Evolutionary conservation across 176 grass and related monocot species (phyloP), one percentile per base, ranked within the genome.

Genomic region (Lolium rigidum): DNA sequence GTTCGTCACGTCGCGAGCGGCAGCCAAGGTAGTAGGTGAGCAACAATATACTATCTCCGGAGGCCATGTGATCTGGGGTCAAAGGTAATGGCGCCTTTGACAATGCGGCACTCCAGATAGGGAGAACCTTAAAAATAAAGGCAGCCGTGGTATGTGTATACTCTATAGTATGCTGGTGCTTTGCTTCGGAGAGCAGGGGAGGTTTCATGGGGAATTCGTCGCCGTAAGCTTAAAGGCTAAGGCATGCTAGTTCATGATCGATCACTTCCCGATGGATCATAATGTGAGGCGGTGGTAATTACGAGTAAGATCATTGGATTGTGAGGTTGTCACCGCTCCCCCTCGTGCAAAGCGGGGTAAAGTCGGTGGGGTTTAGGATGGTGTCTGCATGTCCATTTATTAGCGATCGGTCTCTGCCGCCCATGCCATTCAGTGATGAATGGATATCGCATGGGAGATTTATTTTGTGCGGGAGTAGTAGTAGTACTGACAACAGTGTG

Each of bases 181-280:
- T 7, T 44, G 41, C 48, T 37, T 20, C 35, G 70, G 5, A 43
- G 16, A 70, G 25, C 39, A 26, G 50, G 50, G 67, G 78, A 79
- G 64, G 84, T 22, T 65, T 83, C 79, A 16, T 49, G 60, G 41
- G 10, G n/a, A 43, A 25, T 72, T 13, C 80, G 51, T 74, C 85
- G 6, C 11, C 57, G 66, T 16, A 76, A 76, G 41, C 89, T 88
- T 91, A 80, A 43, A 77, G 82, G 85, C 52, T 18, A 88, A 91
- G 89, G 82, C 81, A 58, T n/a, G 3, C 31, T 35, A 28, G 28
- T 67, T 51, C 5, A 9, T 51, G 6, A 74, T 26, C 12, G 2
- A 8, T 87, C 66, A 50, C 76, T 87, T 68, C 76, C 81, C 70
- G 89, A 81, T 81, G 77, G 71, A 69, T 88, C 72, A 69, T 77